phyloP scores from a whole-genome alignment of 495 filamentous ascomycete genomes.

The Trichoderma orchidacearum region DNA sequence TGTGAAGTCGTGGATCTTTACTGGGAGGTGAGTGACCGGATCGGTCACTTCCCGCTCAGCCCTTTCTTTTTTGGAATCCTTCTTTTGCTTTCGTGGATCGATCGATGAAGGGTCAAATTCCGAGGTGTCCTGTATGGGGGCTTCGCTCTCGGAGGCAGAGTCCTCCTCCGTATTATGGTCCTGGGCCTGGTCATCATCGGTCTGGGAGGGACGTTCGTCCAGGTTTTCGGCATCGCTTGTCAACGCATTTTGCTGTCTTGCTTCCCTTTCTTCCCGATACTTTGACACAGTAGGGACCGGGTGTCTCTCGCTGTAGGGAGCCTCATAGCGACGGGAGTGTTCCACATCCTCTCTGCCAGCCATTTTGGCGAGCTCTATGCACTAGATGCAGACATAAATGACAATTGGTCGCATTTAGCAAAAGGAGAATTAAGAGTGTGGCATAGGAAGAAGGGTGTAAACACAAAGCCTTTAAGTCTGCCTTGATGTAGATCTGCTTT shows the following conservation, averaged over 20 bases:
- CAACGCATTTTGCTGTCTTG: constrained; percentile 24
- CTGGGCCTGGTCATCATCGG: constrained; percentile 45
- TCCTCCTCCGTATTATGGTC: constrained; percentile 14
- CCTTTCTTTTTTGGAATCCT: constrained; percentile 39
- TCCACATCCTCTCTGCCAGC: constrained; percentile 1
- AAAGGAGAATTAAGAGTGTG: background rate
- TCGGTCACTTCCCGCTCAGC: constrained; percentile 54
- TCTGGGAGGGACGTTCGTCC: constrained; percentile 16
- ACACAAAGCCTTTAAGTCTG: background rate
- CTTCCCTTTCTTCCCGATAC: constrained; percentile 40
- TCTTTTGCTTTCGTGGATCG: constrained; percentile 45
- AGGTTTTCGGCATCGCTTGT: constrained; percentile 12
- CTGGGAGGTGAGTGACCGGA: constrained; percentile 54
- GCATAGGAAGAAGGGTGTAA: background rate
- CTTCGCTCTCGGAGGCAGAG: constrained; percentile 6
- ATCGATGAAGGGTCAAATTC: constrained; percentile 29
- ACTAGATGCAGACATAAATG: too few species aligned
- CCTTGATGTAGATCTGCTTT: too few species aligned
- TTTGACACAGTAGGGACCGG: constrained; percentile 49
- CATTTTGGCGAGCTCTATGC: background rate
- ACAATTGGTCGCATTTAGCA: background rate
- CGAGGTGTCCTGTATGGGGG: constrained; percentile 18
- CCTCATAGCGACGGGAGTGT: background rate
- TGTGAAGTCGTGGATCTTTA: constrained; percentile 51
- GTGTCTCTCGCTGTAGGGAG: constrained; percentile 15